Conservation (phyloP, 1,139 yeast species). For the Geotrichum carabidarum region DNA sequence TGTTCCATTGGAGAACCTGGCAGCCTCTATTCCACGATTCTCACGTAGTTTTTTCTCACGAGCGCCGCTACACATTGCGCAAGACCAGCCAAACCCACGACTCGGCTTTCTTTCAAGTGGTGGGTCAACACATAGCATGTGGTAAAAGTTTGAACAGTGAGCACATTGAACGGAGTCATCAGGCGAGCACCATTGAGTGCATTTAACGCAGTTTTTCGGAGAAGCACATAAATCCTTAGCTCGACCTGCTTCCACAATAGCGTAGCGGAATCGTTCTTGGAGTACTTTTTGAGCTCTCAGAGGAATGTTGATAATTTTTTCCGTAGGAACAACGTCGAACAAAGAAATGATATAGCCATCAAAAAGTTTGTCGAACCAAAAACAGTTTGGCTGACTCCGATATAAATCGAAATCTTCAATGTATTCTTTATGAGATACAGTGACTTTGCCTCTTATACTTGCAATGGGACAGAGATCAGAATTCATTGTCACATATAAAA, state of each 20-base stretch:
- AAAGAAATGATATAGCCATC: slow-evolving; percentile 75
- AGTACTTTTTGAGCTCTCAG: slow-evolving; percentile 60
- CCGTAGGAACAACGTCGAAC: slow-evolving; percentile 69
- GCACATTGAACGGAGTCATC: slow-evolving; percentile 78
- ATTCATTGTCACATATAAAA: slow-evolving; percentile 81
- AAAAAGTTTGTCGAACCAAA: slow-evolving; percentile 80
- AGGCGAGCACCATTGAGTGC: slow-evolving; percentile 79
- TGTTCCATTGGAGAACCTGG: not conserved
- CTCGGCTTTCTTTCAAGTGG: slow-evolving; percentile 77
- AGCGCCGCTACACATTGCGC: slow-evolving; percentile 60
- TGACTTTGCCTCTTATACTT: slow-evolving; percentile 71
- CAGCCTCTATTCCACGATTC: slow-evolving; percentile 24
- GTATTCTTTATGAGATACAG: slow-evolving; percentile 63
- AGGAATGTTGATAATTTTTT: slow-evolving; percentile 51
- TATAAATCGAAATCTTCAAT: slow-evolving; percentile 56
- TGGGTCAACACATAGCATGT: slow-evolving; percentile 82
- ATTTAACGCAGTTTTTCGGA: slow-evolving; percentile 66
- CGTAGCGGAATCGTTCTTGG: slow-evolving; percentile 61
- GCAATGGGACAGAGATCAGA: slow-evolving; percentile 75
- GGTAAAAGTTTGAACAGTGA: slow-evolving; percentile 66
- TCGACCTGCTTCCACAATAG: slow-evolving; percentile 69
- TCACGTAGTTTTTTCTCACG: slow-evolving; percentile 28
- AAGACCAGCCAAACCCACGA: slow-evolving; percentile 90
- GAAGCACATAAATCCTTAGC: slow-evolving; percentile 59
- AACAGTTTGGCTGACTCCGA: slow-evolving; percentile 57